These are phyloP conservation scores for Poa annua DNA, from an alignment of 176 grass and related monocot species.

Conservation along the genomic window DNA sequence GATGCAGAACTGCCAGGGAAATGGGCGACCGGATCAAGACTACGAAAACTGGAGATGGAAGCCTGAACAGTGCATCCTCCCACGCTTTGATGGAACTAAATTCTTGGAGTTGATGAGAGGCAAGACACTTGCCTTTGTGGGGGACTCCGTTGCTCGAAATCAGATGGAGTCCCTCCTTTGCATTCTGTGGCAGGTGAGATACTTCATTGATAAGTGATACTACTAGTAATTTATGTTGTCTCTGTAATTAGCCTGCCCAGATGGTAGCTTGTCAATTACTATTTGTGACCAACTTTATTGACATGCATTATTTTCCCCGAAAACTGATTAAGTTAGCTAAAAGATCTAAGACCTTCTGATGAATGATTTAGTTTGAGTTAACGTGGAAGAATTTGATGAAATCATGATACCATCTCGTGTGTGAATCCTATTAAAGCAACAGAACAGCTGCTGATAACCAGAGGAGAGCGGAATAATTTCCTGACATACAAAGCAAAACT, in stretches of 20 bases:
- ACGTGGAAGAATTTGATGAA: background rate
- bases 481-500: background rate
- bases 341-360: constrained; percentile 28
- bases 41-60: constrained; percentile 97
- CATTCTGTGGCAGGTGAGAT: constrained; percentile 87
- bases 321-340: background rate
- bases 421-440: constrained; percentile 12
- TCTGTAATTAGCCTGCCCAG: constrained; percentile 10
- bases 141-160: constrained; percentile 91
- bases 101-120: constrained; percentile 93
- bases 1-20: constrained; percentile 94
- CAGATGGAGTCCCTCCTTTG: constrained; percentile 97
- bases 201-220: background rate
- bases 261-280: background rate
- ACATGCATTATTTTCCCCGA: background rate
- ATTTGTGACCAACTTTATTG: background rate
- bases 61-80: constrained; percentile 69
- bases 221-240: constrained; percentile 8
- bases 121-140: constrained; percentile 91
- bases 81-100: constrained; percentile 73
- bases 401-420: background rate
- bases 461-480: background rate
- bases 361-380: background rate
- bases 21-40: constrained; percentile 81
- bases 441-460: background rate